Base-by-base conservation (phyloP, 2,329 filamentous ascomycete species). In the Phaeosphaeria sp. region DNA sequence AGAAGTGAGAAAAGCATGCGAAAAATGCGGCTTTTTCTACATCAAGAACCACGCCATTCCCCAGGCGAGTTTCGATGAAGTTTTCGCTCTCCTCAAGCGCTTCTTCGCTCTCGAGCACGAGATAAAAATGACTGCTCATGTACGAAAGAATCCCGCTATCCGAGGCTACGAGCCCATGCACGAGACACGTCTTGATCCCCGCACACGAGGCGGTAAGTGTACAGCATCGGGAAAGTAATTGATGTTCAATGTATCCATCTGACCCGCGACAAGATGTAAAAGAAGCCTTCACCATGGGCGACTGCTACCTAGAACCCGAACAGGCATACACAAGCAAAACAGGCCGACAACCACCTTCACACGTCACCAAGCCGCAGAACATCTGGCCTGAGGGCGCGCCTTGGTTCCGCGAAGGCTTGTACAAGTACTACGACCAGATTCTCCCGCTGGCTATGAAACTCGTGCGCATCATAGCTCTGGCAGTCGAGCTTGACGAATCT, bases 11-110 rank as follows among this genome's bases (percentile, higher is more conserved):
- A 22, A 13, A 3, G 47, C 47, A 50, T 50, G 47, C 27, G 47
- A 50, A 39, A 22, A 20, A 20, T 50, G 47, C 36, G 47, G 47
- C 5, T 50, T 50, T 30, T 50, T 50, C 27, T 50, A 50, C 30
- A 50, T 50, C 47, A 39, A 50, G 20, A 48, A 48, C 46, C 46
- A 48, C 18, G 6, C 17, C 18, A 48, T 50, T 9, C 18, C 47
- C 7, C 47, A 41, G 30, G n/a, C n/a, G 10, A 39, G 18, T 15
- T 5, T 50, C 18, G 23, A 33, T 18, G 25, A 36, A 33, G 25
- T 33, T 17, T 48, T 48, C 25, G 46, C 17, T 21, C 46, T 48
- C 7, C 46, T 48, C 25, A 36, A 21, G 27, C 46, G 46, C 25
- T 48, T 48, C 25, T 48, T 48, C 27, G 46, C 46, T 7, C 27